Percentiles rank a stretch among this genome's conserved stretches.
Conservation (phyloP, 768 basidiomycete genomes). For the Rhodotorula sphaerocarpa region DNA sequence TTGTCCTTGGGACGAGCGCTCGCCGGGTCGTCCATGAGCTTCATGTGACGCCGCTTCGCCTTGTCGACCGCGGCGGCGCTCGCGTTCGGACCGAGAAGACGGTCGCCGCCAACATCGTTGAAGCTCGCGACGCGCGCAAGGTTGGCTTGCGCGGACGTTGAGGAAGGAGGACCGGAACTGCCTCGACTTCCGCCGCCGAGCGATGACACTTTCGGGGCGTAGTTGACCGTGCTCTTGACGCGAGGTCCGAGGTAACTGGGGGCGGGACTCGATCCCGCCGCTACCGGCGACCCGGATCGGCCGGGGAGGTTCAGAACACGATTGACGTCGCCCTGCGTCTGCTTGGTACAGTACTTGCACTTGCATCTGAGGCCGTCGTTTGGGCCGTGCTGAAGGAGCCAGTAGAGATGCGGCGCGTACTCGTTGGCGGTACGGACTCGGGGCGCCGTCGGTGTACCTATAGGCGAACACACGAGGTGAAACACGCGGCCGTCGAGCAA, state of each 20-base stretch:
- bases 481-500: too few relatives aligned
- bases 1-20: background rate
- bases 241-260: too few relatives aligned
- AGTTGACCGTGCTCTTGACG: too few relatives aligned
- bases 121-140: background rate
- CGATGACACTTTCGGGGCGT: too few relatives aligned
- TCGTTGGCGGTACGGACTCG: conserved; percentile 73
- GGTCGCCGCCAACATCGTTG: background rate
- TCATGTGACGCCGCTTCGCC: too few relatives aligned
- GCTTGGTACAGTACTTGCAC: conserved; percentile 37
- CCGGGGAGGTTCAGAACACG: conserved; percentile 6
- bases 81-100: background rate
- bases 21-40: too few relatives aligned
- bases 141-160: background rate
- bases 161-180: too few relatives aligned
- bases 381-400: conserved; percentile 52
- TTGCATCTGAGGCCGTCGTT: conserved; percentile 22
- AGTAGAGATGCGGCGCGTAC: conserved; percentile 73
- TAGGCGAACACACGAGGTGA: too few relatives aligned
- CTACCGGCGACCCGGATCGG: background rate
- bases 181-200: too few relatives aligned
- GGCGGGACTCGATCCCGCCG: too few relatives aligned
- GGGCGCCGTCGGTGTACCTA: conserved; percentile 44
- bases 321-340: conserved; percentile 35
- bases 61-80: too few relatives aligned